phyloP scores from a whole-genome alignment of 1,284 basidiomycete species.

The Uromyces viciae-fabae region DNA sequence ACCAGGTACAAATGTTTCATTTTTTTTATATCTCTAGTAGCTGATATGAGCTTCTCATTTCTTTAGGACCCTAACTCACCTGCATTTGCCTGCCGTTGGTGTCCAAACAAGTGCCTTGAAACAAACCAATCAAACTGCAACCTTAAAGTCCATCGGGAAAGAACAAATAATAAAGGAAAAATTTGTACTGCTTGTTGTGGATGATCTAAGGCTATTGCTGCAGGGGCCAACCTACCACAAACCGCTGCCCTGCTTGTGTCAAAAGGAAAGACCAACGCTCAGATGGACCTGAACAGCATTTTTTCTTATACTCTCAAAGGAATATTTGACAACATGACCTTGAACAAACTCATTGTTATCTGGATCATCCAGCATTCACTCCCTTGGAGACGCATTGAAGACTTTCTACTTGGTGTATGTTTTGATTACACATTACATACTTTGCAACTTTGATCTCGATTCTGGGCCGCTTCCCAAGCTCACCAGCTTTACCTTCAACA shows the following conservation, averaged over 20 bases:
- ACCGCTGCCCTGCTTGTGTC: background rate
- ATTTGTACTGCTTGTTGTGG: background rate
- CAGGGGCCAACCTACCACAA: background rate
- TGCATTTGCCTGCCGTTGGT: background rate
- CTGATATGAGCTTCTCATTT: background rate
- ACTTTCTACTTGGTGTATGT: background rate
- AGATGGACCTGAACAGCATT: background rate
- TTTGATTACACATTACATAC: background rate
- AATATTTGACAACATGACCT: background rate
- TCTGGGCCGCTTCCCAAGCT: background rate
- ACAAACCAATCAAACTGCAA: background rate
- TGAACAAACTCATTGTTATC: background rate
- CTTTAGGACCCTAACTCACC: background rate
- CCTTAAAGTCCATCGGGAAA: background rate
- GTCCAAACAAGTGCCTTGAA: background rate
- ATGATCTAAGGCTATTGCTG: background rate
- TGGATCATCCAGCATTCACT: background rate
- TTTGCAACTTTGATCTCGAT: background rate
- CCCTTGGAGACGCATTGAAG: background rate
- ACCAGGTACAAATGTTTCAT: background rate
- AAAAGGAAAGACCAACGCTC: background rate
- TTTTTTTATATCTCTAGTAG: background rate
- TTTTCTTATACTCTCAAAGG: background rate
- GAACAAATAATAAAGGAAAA: background rate
- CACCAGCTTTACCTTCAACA: background rate